A percentile compares a stretch with the other conserved stretches of the same genome.
These are phyloP conservation scores for Salix arbutifolia DNA, from an alignment of 345 rosid genomes.

Conservation along the genomic window DNA sequence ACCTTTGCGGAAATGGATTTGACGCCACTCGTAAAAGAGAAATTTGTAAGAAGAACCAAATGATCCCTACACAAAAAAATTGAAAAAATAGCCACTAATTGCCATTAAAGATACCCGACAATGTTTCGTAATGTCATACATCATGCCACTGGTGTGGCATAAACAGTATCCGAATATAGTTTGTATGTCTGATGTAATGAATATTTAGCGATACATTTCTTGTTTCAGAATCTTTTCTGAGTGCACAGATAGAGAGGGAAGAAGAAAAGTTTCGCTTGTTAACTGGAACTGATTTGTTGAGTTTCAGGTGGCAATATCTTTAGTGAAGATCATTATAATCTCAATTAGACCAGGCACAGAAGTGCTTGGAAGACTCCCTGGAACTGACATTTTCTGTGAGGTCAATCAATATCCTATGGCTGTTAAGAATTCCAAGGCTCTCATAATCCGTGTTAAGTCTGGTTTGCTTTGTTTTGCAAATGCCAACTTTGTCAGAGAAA, in stretches of 20 bases:
- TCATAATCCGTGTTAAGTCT: slow-evolving; percentile 61
- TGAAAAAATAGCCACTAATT: not conserved
- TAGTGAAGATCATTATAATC: slow-evolving; percentile 65
- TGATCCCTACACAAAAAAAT: not conserved
- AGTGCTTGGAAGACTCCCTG: slow-evolving; percentile 64
- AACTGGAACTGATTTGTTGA: not conserved
- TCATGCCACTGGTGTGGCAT: not conserved
- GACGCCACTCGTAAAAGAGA: not conserved
- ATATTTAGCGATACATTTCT: not conserved
- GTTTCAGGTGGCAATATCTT: slow-evolving; percentile 63
- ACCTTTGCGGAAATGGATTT: not conserved
- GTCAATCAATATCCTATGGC: slow-evolving; percentile 80
- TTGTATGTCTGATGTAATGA: not conserved
- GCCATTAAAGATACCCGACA: not conserved
- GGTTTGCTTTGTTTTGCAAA: slow-evolving; percentile 88
- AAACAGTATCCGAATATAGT: not conserved
- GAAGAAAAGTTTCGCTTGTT: not conserved
- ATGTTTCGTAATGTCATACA: not conserved
- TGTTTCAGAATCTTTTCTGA: not conserved
- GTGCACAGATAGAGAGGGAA: not conserved
- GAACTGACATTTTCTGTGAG: slow-evolving; percentile 50
- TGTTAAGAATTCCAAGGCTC: slow-evolving; percentile 46
- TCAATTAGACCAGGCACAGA: slow-evolving; percentile 72
- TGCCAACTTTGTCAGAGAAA: slow-evolving; percentile 61
- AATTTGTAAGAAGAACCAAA: not conserved